Base-by-base conservation (phyloP, 2,329 filamentous ascomycete genomes). In the Epicoccum nigrum region DNA sequence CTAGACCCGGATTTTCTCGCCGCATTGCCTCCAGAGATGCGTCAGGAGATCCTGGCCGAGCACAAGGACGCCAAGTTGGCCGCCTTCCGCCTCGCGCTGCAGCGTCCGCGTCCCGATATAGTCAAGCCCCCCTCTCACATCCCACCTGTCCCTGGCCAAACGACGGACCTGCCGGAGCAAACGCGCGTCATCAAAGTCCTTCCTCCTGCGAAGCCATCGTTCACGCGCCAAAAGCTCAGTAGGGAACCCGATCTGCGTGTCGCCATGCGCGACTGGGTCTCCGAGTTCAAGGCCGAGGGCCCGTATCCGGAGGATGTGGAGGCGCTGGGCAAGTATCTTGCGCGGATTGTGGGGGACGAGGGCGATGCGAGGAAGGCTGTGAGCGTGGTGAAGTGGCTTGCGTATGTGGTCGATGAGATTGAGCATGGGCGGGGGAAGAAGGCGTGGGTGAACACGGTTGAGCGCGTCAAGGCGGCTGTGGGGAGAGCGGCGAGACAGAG, bases 291-390 rank as follows among this genome's bases (percentile, higher is more conserved):
- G 28, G 79, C 79, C 4, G 87, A 92, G 3, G 91, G 89, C 0
- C 94, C 94, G 1, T 92, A 94, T 71, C 74, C 75, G 0, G 85
- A 89, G 50, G 94, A 99, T 72, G 86, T 93, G 0, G 81, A 81
- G 32, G 86, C 92, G 30, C 78, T 97, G 54, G 83, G 81, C 45
- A 82, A 79, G 63, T 97, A 96, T 71, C 72, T 97, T 23, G 77
- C 70, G 4, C 82, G 81, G 20, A 90, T 97, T 0, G 81, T 96
- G 0, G 54, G 76, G 1, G 86, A 93, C 50, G 94, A 97, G 72
- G 79, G 82, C 51, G 87, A 97, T 68, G 80, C 94, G 74, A 81
- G 82, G 4, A 96, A 96, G 73, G 89, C 84, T 1, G 80, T 84
- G 1, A 82, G 83, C 11, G 74, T 94, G 15, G 81, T 88, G 11